Conservation (phyloP, 176 grass and related monocot genomes). For the Oryza australiensis region DNA sequence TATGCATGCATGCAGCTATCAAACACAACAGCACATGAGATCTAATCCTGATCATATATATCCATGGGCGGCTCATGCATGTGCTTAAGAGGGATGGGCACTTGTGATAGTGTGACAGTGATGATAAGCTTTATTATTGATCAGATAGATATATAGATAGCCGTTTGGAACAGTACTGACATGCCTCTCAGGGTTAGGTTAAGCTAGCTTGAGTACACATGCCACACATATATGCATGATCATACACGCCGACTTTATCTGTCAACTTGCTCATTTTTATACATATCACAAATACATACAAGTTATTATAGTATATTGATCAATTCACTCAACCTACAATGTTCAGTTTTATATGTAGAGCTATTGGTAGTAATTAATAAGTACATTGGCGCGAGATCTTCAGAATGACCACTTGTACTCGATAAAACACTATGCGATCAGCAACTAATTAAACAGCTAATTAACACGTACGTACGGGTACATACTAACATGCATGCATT, state of each 20-base stretch:
- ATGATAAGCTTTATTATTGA: slow-evolving; percentile 35
- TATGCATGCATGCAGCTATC: background rate
- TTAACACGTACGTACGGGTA: too few relatives aligned
- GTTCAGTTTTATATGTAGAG: background rate
- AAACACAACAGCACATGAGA: slow-evolving; percentile 8
- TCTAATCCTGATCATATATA: slow-evolving; percentile 33
- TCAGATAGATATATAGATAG: background rate
- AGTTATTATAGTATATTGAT: background rate
- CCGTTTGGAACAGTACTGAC: background rate
- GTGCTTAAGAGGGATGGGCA: background rate
- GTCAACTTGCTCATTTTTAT: background rate
- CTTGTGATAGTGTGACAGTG: background rate
- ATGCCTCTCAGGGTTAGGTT: background rate
- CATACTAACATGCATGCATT: background rate
- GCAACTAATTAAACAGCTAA: too few relatives aligned
- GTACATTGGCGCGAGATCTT: background rate
- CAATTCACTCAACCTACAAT: background rate
- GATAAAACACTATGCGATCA: background rate
- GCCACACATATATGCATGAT: background rate
- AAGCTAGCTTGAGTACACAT: background rate
- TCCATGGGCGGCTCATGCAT: background rate
- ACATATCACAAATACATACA: too few relatives aligned
- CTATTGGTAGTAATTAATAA: background rate
- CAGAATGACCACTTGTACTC: background rate
- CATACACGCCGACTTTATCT: background rate